A percentile compares a stretch with the other conserved stretches of the same genome.
Evolutionary conservation across 2,329 filamentous ascomycete species (phyloP).

Genomic region (Scedosporium aurantiacum): DNA sequence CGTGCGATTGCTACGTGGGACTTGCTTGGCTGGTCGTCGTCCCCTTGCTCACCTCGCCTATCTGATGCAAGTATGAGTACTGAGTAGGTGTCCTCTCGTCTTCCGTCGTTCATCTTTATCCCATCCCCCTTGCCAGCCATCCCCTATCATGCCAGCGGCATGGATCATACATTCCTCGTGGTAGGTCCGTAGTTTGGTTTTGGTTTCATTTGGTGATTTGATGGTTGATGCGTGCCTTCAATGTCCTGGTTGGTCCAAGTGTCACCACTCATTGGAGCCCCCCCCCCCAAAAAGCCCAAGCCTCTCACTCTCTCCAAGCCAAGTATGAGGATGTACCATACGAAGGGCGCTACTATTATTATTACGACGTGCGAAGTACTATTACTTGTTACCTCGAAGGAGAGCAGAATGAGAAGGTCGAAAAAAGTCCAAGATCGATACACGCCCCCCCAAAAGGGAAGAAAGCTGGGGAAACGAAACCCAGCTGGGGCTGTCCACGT

Average conservation of each 20-base stretch:
- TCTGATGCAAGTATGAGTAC: neutral
- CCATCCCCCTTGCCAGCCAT: neutral
- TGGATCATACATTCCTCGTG: neutral
- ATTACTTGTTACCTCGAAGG: neutral
- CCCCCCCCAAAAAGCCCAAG: neutral
- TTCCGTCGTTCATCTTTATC: neutral
- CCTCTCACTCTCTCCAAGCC: neutral
- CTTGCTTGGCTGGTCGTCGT: neutral
- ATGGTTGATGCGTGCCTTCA: slow-evolving; percentile 4
- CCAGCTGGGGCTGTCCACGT: neutral
- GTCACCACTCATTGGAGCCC: neutral
- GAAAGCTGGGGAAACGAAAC: neutral
- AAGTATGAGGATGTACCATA: neutral
- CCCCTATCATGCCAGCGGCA: neutral
- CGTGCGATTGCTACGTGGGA: neutral
- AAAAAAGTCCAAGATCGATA: neutral
- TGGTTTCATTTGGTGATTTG: slow-evolving; percentile 6
- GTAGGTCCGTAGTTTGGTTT: slow-evolving; percentile 7
- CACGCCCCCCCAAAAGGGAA: neutral
- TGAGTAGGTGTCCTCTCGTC: neutral
- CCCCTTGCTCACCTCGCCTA: neutral
- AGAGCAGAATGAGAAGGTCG: neutral
- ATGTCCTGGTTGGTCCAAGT: slow-evolving; percentile 5
- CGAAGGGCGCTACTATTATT: neutral
- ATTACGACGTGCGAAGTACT: neutral